These are phyloP conservation scores for Paragyromitra xinjiangensis DNA, from an alignment of 495 filamentous ascomycete genomes.

Conservation along the genomic window DNA sequence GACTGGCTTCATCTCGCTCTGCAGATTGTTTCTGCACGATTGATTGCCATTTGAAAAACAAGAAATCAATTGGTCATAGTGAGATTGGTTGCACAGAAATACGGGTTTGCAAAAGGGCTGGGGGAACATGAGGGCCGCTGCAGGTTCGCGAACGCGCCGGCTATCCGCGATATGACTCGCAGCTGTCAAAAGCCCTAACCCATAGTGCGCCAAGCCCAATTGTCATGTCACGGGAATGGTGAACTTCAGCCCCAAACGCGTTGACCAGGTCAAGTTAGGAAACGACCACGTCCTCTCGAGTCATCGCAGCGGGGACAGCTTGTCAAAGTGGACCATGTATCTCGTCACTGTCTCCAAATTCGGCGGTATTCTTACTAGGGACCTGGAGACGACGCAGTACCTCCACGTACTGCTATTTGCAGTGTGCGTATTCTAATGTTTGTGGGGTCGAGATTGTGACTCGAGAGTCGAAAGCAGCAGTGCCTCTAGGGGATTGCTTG, in stretches of 20 bases:
- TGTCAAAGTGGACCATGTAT: constrained; percentile 8
- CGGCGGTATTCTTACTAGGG: constrained; percentile 1
- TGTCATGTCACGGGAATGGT: constrained; percentile 22
- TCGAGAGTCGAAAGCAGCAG: constrained; percentile 20
- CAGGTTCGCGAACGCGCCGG: constrained; percentile 15
- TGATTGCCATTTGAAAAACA: constrained; percentile 21
- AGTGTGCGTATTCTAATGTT: constrained; percentile 8
- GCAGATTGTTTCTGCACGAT: constrained; percentile 32
- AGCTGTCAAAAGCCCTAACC: constrained; percentile 33
- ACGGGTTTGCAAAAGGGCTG: neutral
- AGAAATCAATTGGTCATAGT: constrained; percentile 10
- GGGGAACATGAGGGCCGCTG: constrained; percentile 6
- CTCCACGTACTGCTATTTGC: constrained; percentile 5
- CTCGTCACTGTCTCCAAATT: constrained; percentile 4
- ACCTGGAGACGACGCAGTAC: constrained; percentile 21
- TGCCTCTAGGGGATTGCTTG: constrained; percentile 10
- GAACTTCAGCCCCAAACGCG: constrained; percentile 34
- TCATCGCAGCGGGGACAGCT: constrained; percentile 25
- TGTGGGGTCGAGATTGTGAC: constrained; percentile 18
- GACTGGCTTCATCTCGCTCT: constrained; percentile 24
- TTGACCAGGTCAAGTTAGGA: constrained; percentile 23
- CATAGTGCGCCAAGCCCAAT: constrained; percentile 27
- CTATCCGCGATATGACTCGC: constrained; percentile 24
- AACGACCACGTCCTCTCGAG: constrained; percentile 26
- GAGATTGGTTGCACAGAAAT: constrained; percentile 27